phyloP scores from a whole-genome alignment of 805 yeast species.

The Helenozyma rhizophorensis region DNA sequence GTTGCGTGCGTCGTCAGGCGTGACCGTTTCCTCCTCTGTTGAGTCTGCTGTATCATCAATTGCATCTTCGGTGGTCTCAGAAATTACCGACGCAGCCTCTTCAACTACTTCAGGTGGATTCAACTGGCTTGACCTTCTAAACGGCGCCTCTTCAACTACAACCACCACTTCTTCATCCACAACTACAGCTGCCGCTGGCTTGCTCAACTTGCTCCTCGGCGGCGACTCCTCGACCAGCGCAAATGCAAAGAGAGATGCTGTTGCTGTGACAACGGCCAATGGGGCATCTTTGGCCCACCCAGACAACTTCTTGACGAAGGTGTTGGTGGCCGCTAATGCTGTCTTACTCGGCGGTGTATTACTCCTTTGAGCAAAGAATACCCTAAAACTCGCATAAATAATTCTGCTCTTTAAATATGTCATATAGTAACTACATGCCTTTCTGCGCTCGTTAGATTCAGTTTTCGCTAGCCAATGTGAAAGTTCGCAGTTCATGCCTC shows the following conservation, averaged over 20 bases:
- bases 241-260: conserved; percentile 1
- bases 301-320: conserved; percentile 1
- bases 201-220: conserved; percentile 5
- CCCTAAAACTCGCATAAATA: too few species aligned
- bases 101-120: too few species aligned
- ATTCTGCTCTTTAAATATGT: too few species aligned
- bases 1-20: conserved; percentile 4
- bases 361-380: conserved; percentile 1
- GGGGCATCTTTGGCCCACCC: conserved; percentile 1
- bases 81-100: too few species aligned
- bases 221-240: conserved; percentile 4
- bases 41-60: too few species aligned
- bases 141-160: not conserved
- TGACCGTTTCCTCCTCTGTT: too few species aligned
- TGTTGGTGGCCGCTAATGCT: conserved; percentile 5
- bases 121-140: not conserved
- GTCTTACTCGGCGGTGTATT: conserved; percentile 5
- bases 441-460: too few species aligned
- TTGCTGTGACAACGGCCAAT: conserved; percentile 1
- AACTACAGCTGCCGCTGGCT: conserved; percentile 1
- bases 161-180: not conserved
- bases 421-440: too few species aligned
- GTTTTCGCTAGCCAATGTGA: too few species aligned
- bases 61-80: too few species aligned
- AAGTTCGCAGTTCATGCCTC: too few species aligned